A percentile compares a stretch with the other conserved stretches of the same genome.
phyloP scores from a whole-genome alignment of 345 rosid species.

The Heritiera fomes region DNA sequence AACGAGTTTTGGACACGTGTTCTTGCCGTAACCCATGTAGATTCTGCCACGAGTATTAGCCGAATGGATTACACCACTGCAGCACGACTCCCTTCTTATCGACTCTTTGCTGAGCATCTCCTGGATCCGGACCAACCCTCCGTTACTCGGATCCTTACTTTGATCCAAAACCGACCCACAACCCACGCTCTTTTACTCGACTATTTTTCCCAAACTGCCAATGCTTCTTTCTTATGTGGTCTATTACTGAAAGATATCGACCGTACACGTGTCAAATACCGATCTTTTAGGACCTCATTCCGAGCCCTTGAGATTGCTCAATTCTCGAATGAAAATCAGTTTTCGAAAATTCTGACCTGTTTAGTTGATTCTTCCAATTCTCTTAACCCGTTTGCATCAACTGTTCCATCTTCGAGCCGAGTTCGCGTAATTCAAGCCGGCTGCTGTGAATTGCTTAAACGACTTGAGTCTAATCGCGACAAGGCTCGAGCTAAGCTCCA shows the following conservation, averaged over 20 bases:
- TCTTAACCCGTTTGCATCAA: constrained; percentile 34
- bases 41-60: constrained; percentile 22
- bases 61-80: constrained; percentile 52
- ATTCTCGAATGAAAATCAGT: not conserved
- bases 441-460: constrained; percentile 47
- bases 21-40: constrained; percentile 21
- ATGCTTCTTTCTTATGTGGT: constrained; percentile 60
- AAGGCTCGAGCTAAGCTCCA: constrained; percentile 48
- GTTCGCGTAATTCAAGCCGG: constrained; percentile 38
- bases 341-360: constrained; percentile 12
- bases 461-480: constrained; percentile 55
- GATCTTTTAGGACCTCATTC: constrained; percentile 35
- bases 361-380: constrained; percentile 36
- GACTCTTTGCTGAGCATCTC: constrained; percentile 69
- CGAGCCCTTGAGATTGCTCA: constrained; percentile 10
- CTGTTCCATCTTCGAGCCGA: constrained; percentile 32
- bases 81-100: constrained; percentile 72
- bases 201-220: constrained; percentile 59
- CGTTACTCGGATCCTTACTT: constrained; percentile 36
- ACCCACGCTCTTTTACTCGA: constrained; percentile 43
- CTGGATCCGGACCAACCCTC: constrained; percentile 65
- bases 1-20: constrained; percentile 73
- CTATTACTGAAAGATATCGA: constrained; percentile 53
- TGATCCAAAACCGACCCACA: constrained; percentile 26
- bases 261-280: constrained; percentile 40